Base-by-base conservation (phyloP, 2,329 filamentous ascomycete genomes). In the Cordyceps militaris region DNA sequence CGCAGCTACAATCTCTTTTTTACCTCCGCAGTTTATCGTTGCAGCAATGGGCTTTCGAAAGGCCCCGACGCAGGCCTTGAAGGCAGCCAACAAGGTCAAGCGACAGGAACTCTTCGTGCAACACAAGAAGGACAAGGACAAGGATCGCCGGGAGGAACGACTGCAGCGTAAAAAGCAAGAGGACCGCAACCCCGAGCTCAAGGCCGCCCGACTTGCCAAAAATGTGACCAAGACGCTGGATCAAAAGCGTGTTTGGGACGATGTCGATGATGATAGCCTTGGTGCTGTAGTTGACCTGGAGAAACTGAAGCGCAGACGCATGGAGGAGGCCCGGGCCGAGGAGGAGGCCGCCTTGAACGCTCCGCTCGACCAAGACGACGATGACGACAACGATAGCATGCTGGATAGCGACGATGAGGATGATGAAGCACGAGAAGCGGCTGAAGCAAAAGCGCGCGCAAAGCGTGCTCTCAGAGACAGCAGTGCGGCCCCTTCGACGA, bases 221-320 rank as follows among this genome's bases (percentile, higher is more conserved):
- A 96, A 96, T 74, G 81, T 91, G 44, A 88, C 94, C 0, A 72
- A 83, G 56, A 96, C 91, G 0, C 80, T 96, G 59, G 92, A 97
- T 66, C 83, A 85, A 66, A 96, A 96, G 77, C 84, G 94, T 70
- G 85, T 90, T 32, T 97, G 91, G 90, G 92, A 97, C 66, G 86
- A 92, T 54, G 82, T 83, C 51, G 85, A 85, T 49, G 80, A 81
- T 57, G 82, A 86, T 63, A 79, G 74, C 50, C 74, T 84, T 6
- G 79, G 78, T 61, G 73, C 74, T 14, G 74, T 76, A 63, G 81
- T 86, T 32, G 81, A 86, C 61, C 72, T 86, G 56, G 79, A 83
- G 63, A 76, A 81, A 66, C 69, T 84, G 64, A 85, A 83, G 73
- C 76, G 78, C 63, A 71, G 79, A 66, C 78, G 79, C 57, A 73